Evolutionary conservation across 164 flowering plant genomes (phyloP), one percentile per base, ranked within the genome.

Genomic region (Macadamia tetraphylla): DNA sequence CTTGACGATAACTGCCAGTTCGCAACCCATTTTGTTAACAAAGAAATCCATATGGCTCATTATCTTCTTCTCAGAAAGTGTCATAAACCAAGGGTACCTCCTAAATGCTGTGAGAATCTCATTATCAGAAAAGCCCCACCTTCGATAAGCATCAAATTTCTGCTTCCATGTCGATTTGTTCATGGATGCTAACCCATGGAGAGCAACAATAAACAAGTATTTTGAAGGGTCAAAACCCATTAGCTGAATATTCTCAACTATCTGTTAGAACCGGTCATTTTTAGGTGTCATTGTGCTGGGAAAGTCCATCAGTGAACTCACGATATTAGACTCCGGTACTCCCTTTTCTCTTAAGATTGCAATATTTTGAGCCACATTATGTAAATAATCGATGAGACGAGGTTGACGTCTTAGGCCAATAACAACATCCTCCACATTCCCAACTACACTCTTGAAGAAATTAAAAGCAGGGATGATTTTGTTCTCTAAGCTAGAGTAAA

Each of bases 371-470:
- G 17, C 57, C 57, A 53, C 3, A 53, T 53, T 53, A 3, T 2
- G 57, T 53, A 2, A 32, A 66, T 30, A 11, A 35, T 5, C 3
- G 40, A 35, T 35, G 40, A 35, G 5, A 60, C 29, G 60, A 49
- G 31, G 3, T 35, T 35, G 40, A 35, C 3, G 5, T 35, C 5
- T 35, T 35, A 35, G 40, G 5, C 3, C 40, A 7, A 56, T 55
- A 9, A 43, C 48, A 55, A 72, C 62, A 17, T 53, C 31, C 11
- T 72, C 66, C 46, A 66, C 57, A 1, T 57, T 66, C 1, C 58
- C 64, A 5, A 66, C 53, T 52, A 53, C 32, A 29, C 8, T 62
- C 61, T 53, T 66, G n/a, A 72, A 66, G 61, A 61, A 56, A 35
- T 60, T 30, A 55, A 44, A 53, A 7, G 55, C 29, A 32, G 59